Conservation (phyloP, 768 basidiomycete species). For the Calocybe gangraenosa region DNA sequence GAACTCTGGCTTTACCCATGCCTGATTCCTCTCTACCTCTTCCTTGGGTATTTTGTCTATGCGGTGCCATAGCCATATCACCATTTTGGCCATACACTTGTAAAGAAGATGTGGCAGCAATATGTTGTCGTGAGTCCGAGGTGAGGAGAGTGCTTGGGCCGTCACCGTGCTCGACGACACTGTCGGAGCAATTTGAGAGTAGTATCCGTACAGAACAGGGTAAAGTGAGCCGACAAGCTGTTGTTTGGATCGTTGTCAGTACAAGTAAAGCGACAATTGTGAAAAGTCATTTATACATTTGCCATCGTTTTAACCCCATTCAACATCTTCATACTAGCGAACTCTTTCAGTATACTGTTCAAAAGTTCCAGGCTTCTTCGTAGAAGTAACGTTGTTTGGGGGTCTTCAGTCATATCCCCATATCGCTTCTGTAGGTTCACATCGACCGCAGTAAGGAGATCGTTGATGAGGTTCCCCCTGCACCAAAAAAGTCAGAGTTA, state of each 20-base stretch:
- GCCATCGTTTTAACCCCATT: constrained; percentile 64
- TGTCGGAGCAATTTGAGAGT: constrained; percentile 47
- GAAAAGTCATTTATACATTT: constrained; percentile 34
- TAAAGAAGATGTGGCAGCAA: constrained; percentile 63
- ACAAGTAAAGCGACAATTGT: too few species aligned
- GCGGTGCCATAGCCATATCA: constrained; percentile 67
- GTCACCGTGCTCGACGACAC: constrained; percentile 34
- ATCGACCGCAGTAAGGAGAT: constrained; percentile 54
- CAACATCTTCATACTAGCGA: constrained; percentile 66
- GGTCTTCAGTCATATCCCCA: constrained; percentile 34
- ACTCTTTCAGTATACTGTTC: constrained; percentile 66
- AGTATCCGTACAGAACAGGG: constrained; percentile 53
- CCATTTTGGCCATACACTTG: constrained; percentile 71
- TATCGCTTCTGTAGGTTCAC: constrained; percentile 48
- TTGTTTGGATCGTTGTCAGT: too few species aligned
- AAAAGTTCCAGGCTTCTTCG: constrained; percentile 61
- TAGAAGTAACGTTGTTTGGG: constrained; percentile 43
- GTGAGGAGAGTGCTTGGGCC: constrained; percentile 39
- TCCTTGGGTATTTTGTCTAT: constrained; percentile 38
- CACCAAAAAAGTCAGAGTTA: neutral
- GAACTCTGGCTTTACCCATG: constrained; percentile 46
- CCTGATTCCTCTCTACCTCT: constrained; percentile 38
- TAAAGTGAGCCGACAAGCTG: constrained; percentile 53
- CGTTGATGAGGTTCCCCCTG: constrained; percentile 59
- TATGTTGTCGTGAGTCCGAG: constrained; percentile 35